A percentile compares a stretch with the other conserved stretches of the same genome.
phyloP scores from a whole-genome alignment of 164 flowering plant genomes.

The Kalanchoe fedtschenkoi region DNA sequence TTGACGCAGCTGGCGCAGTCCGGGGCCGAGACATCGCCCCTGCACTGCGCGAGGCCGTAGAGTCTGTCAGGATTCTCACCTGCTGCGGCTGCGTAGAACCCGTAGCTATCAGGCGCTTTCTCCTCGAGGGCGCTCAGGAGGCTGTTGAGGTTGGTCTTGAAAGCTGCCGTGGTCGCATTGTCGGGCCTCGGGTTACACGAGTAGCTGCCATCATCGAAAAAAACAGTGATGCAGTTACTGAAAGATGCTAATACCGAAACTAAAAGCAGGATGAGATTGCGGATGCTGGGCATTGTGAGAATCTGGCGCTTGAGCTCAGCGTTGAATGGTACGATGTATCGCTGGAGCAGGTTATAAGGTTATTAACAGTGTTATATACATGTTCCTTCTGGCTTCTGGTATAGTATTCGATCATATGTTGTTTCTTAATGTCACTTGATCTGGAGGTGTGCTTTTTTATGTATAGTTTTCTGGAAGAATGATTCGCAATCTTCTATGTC shows the following conservation, averaged over 20 bases:
- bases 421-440: too few species aligned
- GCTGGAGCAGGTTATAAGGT: too few species aligned
- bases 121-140: constrained; percentile 10
- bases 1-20: constrained; percentile 14
- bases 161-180: constrained; percentile 7
- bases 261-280: neutral
- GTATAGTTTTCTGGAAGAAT: too few species aligned
- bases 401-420: too few species aligned
- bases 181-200: neutral
- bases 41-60: constrained; percentile 19
- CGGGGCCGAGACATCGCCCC: constrained; percentile 14
- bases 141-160: constrained; percentile 12
- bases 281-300: too few species aligned
- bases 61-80: constrained; percentile 6
- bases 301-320: too few species aligned
- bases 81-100: constrained; percentile 14
- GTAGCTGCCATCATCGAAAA: neutral
- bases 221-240: too few species aligned
- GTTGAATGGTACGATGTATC: too few species aligned
- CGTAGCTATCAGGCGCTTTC: constrained; percentile 6
- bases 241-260: neutral
- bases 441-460: too few species aligned
- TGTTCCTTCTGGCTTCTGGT: too few species aligned
- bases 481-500: too few species aligned
- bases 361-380: too few species aligned